phyloP scores from a whole-genome alignment of 2,329 filamentous ascomycete genomes.

The Hymenotorrendiella dingleyae region DNA sequence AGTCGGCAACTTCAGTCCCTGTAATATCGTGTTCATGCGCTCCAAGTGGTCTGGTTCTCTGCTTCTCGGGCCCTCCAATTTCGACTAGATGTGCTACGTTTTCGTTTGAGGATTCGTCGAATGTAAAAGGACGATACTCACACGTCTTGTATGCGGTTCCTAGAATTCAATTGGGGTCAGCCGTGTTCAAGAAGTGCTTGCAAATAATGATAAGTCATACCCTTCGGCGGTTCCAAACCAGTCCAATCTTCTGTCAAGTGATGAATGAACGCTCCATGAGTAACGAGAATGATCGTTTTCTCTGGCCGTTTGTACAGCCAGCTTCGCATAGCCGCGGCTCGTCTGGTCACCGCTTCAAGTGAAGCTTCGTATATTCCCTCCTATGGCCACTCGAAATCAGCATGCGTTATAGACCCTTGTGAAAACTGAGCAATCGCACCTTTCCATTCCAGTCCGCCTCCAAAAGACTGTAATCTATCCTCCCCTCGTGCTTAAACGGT shows the following conservation, averaged over 20 bases:
- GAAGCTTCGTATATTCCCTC: constrained; percentile 14
- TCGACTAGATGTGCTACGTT: constrained; percentile 13
- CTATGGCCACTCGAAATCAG: constrained; percentile 3
- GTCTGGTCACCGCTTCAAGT: constrained; percentile 7
- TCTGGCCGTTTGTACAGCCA: constrained; percentile 16
- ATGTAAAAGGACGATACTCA: constrained; percentile 14
- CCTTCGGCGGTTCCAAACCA: constrained; percentile 5
- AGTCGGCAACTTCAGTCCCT: constrained; percentile 6
- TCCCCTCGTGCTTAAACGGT: constrained; percentile 7
- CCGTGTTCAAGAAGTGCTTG: no score
- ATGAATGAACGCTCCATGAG: constrained; percentile 17
- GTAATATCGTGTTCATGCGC: constrained; percentile 12
- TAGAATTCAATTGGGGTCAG: no score
- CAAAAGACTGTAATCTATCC: constrained; percentile 14
- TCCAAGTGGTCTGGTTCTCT: constrained; percentile 8
- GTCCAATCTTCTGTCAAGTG: constrained; percentile 17
- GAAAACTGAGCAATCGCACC: constrained; percentile 6
- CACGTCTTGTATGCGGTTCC: constrained; percentile 14
- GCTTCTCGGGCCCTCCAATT: constrained; percentile 4
- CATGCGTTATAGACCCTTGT: neutral
- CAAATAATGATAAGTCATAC: no score
- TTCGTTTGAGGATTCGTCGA: constrained; percentile 13
- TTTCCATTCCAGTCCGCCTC: constrained; percentile 17
- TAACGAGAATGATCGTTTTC: constrained; percentile 13
- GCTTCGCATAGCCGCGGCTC: constrained; percentile 11